Conservation (phyloP, 495 filamentous ascomycete genomes). For the Lepidopterella palustris region DNA sequence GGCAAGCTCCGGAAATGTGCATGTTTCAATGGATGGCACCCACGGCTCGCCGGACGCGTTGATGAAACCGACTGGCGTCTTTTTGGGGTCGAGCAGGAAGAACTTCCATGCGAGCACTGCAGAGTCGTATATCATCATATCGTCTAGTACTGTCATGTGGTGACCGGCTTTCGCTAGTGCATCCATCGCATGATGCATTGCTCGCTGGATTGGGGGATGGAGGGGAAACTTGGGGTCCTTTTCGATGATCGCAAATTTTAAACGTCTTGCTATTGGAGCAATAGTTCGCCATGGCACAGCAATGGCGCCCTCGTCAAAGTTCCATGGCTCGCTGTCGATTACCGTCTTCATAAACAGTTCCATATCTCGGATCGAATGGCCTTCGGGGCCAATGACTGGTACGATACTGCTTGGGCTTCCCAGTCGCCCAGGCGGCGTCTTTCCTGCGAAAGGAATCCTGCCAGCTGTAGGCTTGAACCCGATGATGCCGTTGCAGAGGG, state of each 20-base stretch:
- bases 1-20: constrained; percentile 17
- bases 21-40: constrained; percentile 24
- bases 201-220: constrained; percentile 30
- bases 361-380: constrained; percentile 42
- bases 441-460: constrained; percentile 31
- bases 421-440: constrained; percentile 26
- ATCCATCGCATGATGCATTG: constrained; percentile 24
- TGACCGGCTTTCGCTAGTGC: constrained; percentile 26
- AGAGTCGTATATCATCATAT: constrained; percentile 16
- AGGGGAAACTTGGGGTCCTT: constrained; percentile 30
- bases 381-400: constrained; percentile 47
- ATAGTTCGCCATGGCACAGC: constrained; percentile 44
- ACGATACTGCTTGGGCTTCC: constrained; percentile 35
- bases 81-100: constrained; percentile 31
- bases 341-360: constrained; percentile 48
- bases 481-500: constrained; percentile 30
- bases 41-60: constrained; percentile 29
- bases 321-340: constrained; percentile 43
- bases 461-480: constrained; percentile 30
- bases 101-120: constrained; percentile 23
- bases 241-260: constrained; percentile 26
- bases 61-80: constrained; percentile 25
- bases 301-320: constrained; percentile 41
- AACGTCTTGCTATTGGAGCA: constrained; percentile 1
- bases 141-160: constrained; percentile 18